Evolutionary conservation across 768 basidiomycete species (phyloP).

Genomic region (Lactifluus echinatus): DNA sequence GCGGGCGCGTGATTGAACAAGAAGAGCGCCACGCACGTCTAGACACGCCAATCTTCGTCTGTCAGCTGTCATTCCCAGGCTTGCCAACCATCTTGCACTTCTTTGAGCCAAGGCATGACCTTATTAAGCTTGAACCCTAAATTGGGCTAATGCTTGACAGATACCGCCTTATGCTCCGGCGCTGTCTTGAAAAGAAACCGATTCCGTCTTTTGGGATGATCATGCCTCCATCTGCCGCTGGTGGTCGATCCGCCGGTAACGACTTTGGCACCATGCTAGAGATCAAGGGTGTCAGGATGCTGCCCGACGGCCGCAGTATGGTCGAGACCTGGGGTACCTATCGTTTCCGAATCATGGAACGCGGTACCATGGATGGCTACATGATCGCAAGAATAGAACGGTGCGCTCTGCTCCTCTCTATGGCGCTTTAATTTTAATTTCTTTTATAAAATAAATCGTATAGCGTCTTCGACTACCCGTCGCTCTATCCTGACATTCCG

Average conservation of each 20-base stretch:
- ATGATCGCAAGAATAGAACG: slow-evolving; percentile 74
- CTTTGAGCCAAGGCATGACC: slow-evolving; percentile 71
- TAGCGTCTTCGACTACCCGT: slow-evolving; percentile 21
- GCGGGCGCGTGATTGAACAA: slow-evolving; percentile 53
- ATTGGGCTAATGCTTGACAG: slow-evolving; percentile 27
- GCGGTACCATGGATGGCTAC: slow-evolving; percentile 82
- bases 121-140: background rate
- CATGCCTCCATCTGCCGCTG: slow-evolving; percentile 48
- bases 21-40: slow-evolving; percentile 74
- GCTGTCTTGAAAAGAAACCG: slow-evolving; percentile 73
- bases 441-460: slow-evolving; percentile 10
- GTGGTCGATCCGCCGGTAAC: slow-evolving; percentile 26
- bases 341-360: slow-evolving; percentile 82
- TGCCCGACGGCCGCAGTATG: slow-evolving; percentile 84
- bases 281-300: slow-evolving; percentile 78
- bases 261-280: slow-evolving; percentile 94
- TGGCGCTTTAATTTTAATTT: background rate
- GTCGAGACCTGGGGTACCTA: slow-evolving; percentile 64
- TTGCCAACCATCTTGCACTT: slow-evolving; percentile 87
- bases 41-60: slow-evolving; percentile 87
- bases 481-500: slow-evolving; percentile 13
- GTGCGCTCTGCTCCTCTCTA: slow-evolving; percentile 21
- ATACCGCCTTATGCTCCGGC: slow-evolving; percentile 93
- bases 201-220: slow-evolving; percentile 90
- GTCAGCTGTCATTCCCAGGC: slow-evolving; percentile 83